A percentile compares a stretch with the other conserved stretches of the same genome.
phyloP scores from a whole-genome alignment of 2,329 filamentous ascomycete genomes.

The Talaromyces piceae region DNA sequence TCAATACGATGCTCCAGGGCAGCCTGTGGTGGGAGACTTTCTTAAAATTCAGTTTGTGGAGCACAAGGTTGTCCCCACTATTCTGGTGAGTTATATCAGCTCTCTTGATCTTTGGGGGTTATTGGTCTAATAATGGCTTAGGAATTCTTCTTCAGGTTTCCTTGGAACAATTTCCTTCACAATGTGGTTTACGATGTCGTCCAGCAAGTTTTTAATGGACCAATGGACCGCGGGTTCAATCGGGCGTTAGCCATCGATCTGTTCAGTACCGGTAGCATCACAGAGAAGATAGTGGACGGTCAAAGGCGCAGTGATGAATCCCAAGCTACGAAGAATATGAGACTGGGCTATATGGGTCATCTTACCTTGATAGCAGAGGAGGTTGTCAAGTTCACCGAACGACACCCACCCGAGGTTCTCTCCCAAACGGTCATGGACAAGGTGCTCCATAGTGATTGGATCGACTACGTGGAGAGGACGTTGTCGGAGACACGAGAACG shows the following conservation, averaged over 20 bases:
- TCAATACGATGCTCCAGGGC: constrained; percentile 54
- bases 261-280: constrained; percentile 84
- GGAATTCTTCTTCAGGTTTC: constrained; percentile 97
- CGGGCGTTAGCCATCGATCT: constrained; percentile 81
- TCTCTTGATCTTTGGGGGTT: background rate
- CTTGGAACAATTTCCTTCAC: constrained; percentile 99
- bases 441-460: constrained; percentile 85
- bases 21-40: constrained; percentile 84
- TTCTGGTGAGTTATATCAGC: constrained; percentile 63
- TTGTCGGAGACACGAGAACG: constrained; percentile 88
- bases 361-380: constrained; percentile 95
- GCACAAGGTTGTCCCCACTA: constrained; percentile 87
- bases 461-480: constrained; percentile 87
- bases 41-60: constrained; percentile 96
- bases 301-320: constrained; percentile 81
- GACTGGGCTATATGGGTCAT: constrained; percentile 97
- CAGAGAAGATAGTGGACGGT: constrained; percentile 83
- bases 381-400: constrained; percentile 95
- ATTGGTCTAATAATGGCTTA: constrained; percentile 28
- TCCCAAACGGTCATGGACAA: constrained; percentile 78
- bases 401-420: constrained; percentile 80
- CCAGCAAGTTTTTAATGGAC: constrained; percentile 97
- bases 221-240: constrained; percentile 94
- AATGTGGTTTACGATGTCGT: constrained; percentile 99
- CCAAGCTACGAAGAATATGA: constrained; percentile 74